Percentiles rank a stretch among this genome's conserved stretches.
Conservation (phyloP, 352 stramenopile genomes). For the Phytophthora uliginosa region DNA sequence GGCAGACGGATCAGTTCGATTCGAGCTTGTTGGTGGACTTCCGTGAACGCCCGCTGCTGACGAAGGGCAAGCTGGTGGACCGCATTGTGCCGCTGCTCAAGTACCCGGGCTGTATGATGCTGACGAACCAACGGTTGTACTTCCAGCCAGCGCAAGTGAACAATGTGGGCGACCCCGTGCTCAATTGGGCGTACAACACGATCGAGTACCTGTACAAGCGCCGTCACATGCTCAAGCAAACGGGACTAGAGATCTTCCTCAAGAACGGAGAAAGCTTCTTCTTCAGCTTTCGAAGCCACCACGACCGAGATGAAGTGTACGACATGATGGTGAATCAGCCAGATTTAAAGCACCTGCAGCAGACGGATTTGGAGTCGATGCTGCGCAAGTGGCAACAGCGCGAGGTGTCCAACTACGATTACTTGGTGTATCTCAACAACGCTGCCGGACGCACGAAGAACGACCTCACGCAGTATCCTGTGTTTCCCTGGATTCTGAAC, state of each 20-base stretch:
- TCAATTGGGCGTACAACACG: slow-evolving; percentile 84
- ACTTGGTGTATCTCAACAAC: slow-evolving; percentile 92
- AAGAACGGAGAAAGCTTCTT: slow-evolving; percentile 79
- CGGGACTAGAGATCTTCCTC: slow-evolving; percentile 88
- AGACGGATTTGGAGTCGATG: slow-evolving; percentile 81
- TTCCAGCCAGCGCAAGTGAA: slow-evolving; percentile 95
- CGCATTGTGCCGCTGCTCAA: slow-evolving; percentile 93
- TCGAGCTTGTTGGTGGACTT: slow-evolving; percentile 92
- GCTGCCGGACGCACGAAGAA: slow-evolving; percentile 88
- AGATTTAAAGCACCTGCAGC: slow-evolving; percentile 67
- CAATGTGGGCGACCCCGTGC: slow-evolving; percentile 91
- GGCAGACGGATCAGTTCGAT: slow-evolving; percentile 91
- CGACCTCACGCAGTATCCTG: slow-evolving; percentile 96
- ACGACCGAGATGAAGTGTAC: slow-evolving; percentile 88
- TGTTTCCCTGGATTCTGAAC: slow-evolving; percentile 98
- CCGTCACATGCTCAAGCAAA: slow-evolving; percentile 92
- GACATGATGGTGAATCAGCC: slow-evolving; percentile 86
- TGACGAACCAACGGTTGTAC: slow-evolving; percentile 91
- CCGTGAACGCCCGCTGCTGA: slow-evolving; percentile 83
- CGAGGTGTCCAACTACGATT: slow-evolving; percentile 97
- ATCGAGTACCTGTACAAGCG: slow-evolving; percentile 90
- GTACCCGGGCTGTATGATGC: slow-evolving; percentile 93
- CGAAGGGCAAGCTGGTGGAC: slow-evolving; percentile 82
- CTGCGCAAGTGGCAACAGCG: slow-evolving; percentile 84
- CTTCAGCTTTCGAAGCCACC: slow-evolving; percentile 81